A percentile compares a stretch with the other conserved stretches of the same genome.
Conservation (phyloP, 805 yeast genomes). For the Candida peoriensis region DNA sequence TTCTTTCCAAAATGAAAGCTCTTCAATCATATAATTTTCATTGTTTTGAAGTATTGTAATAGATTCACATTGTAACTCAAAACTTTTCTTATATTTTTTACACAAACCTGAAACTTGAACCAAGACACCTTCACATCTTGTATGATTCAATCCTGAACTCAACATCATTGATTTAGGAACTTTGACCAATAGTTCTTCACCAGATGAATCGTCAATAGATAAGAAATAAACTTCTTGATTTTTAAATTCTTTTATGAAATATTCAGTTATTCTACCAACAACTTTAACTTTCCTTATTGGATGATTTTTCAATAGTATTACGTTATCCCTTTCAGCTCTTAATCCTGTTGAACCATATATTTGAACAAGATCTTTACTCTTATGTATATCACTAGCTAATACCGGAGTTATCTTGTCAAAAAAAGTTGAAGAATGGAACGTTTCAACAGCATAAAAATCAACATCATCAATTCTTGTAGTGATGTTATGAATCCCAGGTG, state of each 20-base stretch:
- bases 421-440: constrained; percentile 31
- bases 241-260: constrained; percentile 16
- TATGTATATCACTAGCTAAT: constrained; percentile 25
- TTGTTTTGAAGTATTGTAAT: constrained; percentile 21
- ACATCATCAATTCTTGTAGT: constrained; percentile 21
- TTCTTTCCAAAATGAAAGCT: constrained; percentile 33
- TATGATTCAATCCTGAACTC: constrained; percentile 18
- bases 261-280: constrained; percentile 33
- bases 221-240: constrained; percentile 19
- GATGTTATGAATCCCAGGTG: constrained; percentile 25
- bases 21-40: constrained; percentile 22
- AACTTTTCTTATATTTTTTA: constrained; percentile 10
- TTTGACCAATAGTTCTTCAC: constrained; percentile 25
- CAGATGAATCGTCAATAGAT: constrained; percentile 28
- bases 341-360: constrained; percentile 26
- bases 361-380: constrained; percentile 14
- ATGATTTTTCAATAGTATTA: constrained; percentile 35
- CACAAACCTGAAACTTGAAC: constrained; percentile 26
- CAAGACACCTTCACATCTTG: constrained; percentile 21
- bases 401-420: constrained; percentile 26
- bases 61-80: constrained; percentile 29
- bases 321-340: constrained; percentile 11
- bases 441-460: constrained; percentile 29
- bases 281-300: constrained; percentile 34
- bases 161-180: constrained; percentile 17